Evolutionary conservation across 352 stramenopile genomes (phyloP).

Genomic region (Albugo candida): DNA sequence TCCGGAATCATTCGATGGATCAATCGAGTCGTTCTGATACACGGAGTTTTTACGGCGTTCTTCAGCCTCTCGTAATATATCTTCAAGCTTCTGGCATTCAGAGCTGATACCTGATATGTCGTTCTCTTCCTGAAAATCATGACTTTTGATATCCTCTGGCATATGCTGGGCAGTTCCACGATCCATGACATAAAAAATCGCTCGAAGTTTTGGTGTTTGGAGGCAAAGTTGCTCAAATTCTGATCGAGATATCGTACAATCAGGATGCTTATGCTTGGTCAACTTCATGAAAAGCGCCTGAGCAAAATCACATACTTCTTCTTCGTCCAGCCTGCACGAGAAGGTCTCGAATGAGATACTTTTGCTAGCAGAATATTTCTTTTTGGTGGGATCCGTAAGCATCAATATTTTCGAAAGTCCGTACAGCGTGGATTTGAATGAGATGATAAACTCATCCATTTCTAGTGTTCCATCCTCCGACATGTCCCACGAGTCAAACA

Average conservation of each 20-base stretch:
- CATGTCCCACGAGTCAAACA: constrained; percentile 80
- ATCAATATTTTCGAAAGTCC: constrained; percentile 51
- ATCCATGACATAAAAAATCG: constrained; percentile 50
- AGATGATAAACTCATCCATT: constrained; percentile 74
- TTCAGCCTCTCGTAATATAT: background rate
- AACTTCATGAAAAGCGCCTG: constrained; percentile 56
- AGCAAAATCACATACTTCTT: constrained; percentile 38
- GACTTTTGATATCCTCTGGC: background rate
- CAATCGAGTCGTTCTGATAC: background rate
- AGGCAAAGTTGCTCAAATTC: constrained; percentile 59
- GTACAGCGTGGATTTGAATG: constrained; percentile 61
- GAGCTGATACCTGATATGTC: background rate
- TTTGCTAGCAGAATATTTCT: constrained; percentile 1
- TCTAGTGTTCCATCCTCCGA: constrained; percentile 59
- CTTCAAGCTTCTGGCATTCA: background rate
- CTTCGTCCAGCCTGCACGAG: constrained; percentile 19
- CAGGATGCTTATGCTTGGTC: constrained; percentile 13
- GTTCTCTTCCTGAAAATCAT: constrained; percentile 1
- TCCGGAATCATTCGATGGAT: constrained; percentile 2
- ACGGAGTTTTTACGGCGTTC: background rate
- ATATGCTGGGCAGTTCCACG: constrained; percentile 12
- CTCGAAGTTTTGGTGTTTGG: constrained; percentile 31
- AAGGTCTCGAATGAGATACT: background rate
- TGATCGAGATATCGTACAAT: constrained; percentile 41
- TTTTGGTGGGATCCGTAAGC: constrained; percentile 1